Percentiles rank a stretch among this genome's conserved stretches.
These are phyloP conservation scores for Spergularia marina DNA, from an alignment of 148 eudicot genomes.

Conservation along the genomic window DNA sequence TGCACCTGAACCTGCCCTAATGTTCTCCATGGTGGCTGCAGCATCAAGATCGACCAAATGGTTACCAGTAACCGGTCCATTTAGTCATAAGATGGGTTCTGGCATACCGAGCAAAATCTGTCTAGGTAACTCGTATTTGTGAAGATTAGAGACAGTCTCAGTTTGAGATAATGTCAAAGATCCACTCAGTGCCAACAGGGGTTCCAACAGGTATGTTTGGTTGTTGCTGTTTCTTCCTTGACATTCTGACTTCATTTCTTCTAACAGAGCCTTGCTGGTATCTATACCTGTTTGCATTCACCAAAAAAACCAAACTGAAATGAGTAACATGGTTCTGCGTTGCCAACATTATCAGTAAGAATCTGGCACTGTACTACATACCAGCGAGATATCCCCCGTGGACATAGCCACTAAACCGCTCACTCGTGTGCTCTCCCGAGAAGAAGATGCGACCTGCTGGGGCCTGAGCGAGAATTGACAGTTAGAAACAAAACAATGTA, in stretches of 20 bases:
- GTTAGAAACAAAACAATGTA: neutral
- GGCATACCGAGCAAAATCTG: constrained; percentile 56
- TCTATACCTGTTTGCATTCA: constrained; percentile 58
- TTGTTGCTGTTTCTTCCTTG: constrained; percentile 27
- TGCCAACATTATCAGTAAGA: neutral
- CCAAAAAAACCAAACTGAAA: constrained; percentile 11
- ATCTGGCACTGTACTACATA: constrained; percentile 16
- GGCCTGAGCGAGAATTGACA: constrained; percentile 37
- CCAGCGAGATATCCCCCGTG: constrained; percentile 92
- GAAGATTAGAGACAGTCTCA: constrained; percentile 44
- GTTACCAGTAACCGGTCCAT: constrained; percentile 24
- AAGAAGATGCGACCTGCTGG: constrained; percentile 74
- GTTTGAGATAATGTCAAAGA: constrained; percentile 45
- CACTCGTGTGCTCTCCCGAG: constrained; percentile 91
- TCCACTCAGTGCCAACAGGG: constrained; percentile 49
- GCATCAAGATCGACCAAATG: constrained; percentile 3
- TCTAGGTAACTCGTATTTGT: constrained; percentile 56
- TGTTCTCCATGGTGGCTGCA: neutral
- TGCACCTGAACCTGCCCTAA: constrained; percentile 2
- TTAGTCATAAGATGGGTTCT: constrained; percentile 76
- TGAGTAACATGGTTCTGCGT: neutral
- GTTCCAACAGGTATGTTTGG: constrained; percentile 48
- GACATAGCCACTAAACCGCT: constrained; percentile 78
- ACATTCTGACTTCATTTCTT: constrained; percentile 51
- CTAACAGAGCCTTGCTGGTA: constrained; percentile 54